phyloP scores from a whole-genome alignment of 768 basidiomycete genomes.

The Tylopilus plumbeoviolaceoides region DNA sequence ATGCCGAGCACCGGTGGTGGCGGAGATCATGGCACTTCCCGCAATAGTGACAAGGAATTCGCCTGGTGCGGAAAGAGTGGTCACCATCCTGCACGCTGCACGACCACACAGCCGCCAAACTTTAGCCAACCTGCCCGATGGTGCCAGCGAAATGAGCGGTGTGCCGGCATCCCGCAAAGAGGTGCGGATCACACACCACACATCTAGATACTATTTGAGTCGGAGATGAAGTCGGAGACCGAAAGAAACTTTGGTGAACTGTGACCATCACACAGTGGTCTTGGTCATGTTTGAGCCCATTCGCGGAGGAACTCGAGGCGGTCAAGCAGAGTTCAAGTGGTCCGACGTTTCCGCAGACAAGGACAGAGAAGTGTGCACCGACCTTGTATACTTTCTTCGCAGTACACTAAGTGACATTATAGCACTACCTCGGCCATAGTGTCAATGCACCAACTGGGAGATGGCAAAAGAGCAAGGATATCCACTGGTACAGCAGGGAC shows the following conservation, averaged over 20 bases:
- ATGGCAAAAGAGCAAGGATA: constrained; percentile 97
- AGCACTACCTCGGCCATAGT: constrained; percentile 95
- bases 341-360: constrained; percentile 87
- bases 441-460: constrained; percentile 93
- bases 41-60: not conserved
- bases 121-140: not conserved
- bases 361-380: constrained; percentile 71
- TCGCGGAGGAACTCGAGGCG: constrained; percentile 87
- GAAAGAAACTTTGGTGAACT: constrained; percentile 3
- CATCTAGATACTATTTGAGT: constrained; percentile 19
- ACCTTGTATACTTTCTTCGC: not conserved
- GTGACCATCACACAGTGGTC: not conserved
- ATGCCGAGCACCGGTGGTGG: not conserved
- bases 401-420: constrained; percentile 4
- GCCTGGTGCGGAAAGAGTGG: constrained; percentile 1
- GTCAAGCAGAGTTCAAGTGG: constrained; percentile 91
- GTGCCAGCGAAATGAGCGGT: not conserved
- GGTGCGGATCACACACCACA: constrained; percentile 18
- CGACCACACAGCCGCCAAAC: constrained; percentile 2
- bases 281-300: constrained; percentile 70
- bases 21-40: constrained; percentile 4
- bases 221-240: constrained; percentile 19
- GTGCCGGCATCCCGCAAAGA: constrained; percentile 19
- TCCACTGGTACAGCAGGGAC: constrained; percentile 93
- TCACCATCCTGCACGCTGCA: constrained; percentile 3